Base-by-base conservation (phyloP, 345 rosid species). In the Arabidopsis thaliana region DNA sequence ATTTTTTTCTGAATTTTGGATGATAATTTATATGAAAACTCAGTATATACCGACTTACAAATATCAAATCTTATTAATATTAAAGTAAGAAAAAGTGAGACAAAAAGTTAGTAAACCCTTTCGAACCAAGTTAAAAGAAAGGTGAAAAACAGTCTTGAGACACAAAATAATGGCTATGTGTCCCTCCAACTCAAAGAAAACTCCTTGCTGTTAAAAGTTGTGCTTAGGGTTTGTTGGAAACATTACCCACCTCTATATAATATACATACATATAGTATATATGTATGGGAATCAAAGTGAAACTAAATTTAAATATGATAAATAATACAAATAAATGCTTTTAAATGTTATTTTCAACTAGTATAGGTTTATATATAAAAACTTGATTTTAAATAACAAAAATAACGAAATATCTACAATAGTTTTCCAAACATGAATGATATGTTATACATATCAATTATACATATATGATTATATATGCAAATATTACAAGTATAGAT, bases 51-150 rank as follows among this genome's bases (percentile, higher is more conserved):
- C 20, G 16, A 63, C 36, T 3, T 6, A 23, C 20, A 50, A 49
- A 23, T 46, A 65, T 23, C 22, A 24, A 24, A 16, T 44, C 2
- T 8, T 13, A 8, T 4, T 38, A 23, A 53, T 32, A 53, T 23
- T 32, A 44, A 24, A 28, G 25, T 7, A 44, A 62, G 44, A 44
- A 52, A 59, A 61, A 62, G 70, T 34, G 37, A 46, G 13, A 64
- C 23, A 71, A 71, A 77, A 77, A 42, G 80, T 65, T 14, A 77
- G 76, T 64, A 71, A 71, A 77, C 55, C 45, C 80, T 77, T 77
- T 57, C 55, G 48, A 48, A 10, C 0, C 60, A 77, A 77, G 80
- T 70, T 37, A 70, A 28, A 69, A 53, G 40, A 34, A 59, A 25
- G 28, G 46, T 45, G 24, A 50, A 59, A 45, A 76, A 69, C 41